Conservation (phyloP, 768 basidiomycete genomes). For the Suillus plorans region DNA sequence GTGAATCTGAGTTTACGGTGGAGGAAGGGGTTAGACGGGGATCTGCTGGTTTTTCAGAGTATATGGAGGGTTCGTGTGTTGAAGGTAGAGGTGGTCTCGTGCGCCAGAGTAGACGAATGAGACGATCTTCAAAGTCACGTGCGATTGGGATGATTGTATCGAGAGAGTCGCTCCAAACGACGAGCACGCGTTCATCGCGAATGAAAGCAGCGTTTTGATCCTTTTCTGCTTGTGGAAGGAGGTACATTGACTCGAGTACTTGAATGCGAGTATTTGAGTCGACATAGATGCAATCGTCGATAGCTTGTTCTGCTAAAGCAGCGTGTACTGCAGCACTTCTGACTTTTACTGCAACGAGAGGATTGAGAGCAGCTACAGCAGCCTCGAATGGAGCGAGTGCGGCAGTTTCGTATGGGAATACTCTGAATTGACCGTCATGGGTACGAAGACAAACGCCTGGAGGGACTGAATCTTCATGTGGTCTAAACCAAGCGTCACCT, state of each 20-base stretch:
- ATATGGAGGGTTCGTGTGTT: constrained; percentile 26
- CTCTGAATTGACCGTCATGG: constrained; percentile 47
- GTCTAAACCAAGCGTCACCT: constrained; percentile 55
- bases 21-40: constrained; percentile 3
- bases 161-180: constrained; percentile 82
- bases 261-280: constrained; percentile 73
- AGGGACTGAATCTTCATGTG: constrained; percentile 46
- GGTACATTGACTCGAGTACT: constrained; percentile 74
- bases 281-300: constrained; percentile 41
- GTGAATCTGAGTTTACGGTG: constrained; percentile 10
- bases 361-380: constrained; percentile 51
- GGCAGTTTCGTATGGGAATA: constrained; percentile 55
- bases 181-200: constrained; percentile 79
- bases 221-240: constrained; percentile 56
- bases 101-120: constrained; percentile 58
- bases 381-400: constrained; percentile 55
- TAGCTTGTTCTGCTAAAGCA: constrained; percentile 40
- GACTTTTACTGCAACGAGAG: constrained; percentile 55
- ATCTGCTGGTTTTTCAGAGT: constrained; percentile 29
- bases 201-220: constrained; percentile 62
- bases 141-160: constrained; percentile 63
- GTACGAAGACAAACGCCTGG: constrained; percentile 52
- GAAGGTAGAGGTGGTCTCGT: constrained; percentile 29
- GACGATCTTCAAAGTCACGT: constrained; percentile 55
- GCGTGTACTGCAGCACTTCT: constrained; percentile 51